phyloP scores from a whole-genome alignment of 2,329 filamentous ascomycete species.

The Emmonsiellopsis sp. region DNA sequence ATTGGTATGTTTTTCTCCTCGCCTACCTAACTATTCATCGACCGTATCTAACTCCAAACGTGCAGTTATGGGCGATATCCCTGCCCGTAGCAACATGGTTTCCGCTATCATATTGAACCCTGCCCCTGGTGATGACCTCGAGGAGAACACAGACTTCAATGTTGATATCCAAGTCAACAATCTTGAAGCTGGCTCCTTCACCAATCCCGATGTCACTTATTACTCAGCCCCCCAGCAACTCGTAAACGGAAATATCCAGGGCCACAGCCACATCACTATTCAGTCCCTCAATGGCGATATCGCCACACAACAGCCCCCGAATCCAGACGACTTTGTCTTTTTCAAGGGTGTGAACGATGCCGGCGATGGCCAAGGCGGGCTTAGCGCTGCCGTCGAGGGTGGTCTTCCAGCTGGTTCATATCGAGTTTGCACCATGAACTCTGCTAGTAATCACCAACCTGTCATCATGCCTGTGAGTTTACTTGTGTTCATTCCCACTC shows the following conservation, averaged over 20 bases:
- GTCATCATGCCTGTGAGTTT: constrained; percentile 43
- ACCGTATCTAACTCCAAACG: background rate
- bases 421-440: constrained; percentile 44
- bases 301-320: constrained; percentile 26
- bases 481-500: constrained; percentile 4
- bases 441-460: constrained; percentile 45
- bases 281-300: constrained; percentile 36
- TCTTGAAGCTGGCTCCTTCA: constrained; percentile 44
- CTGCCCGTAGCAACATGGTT: constrained; percentile 42
- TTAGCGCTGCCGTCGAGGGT: constrained; percentile 35
- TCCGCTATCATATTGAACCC: constrained; percentile 45
- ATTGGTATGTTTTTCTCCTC: constrained; percentile 29
- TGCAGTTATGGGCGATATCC: constrained; percentile 48
- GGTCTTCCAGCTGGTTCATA: constrained; percentile 42
- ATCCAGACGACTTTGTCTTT: constrained; percentile 42
- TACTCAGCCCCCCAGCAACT: constrained; percentile 47
- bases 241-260: constrained; percentile 27
- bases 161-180: constrained; percentile 41
- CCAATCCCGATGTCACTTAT: constrained; percentile 45
- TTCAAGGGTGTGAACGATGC: constrained; percentile 51
- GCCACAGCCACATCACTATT: constrained; percentile 38
- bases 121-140: constrained; percentile 30
- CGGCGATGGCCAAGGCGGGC: constrained; percentile 38
- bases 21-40: background rate
- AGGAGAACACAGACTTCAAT: constrained; percentile 35